phyloP scores from a whole-genome alignment of 805 yeast species.

The Torulaspora delbrueckii region DNA sequence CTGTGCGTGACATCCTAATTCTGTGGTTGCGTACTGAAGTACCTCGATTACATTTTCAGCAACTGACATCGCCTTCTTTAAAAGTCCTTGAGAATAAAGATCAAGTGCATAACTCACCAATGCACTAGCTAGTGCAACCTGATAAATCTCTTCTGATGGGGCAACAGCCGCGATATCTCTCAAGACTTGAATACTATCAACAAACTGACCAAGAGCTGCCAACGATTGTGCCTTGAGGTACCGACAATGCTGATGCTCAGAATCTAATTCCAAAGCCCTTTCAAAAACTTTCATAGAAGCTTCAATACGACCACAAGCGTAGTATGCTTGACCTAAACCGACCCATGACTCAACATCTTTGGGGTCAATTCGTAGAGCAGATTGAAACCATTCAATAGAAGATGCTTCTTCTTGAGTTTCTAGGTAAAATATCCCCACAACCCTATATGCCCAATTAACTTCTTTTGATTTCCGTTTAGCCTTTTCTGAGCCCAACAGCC shows the following conservation, averaged over 20 bases:
- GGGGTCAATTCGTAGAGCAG: slow-evolving; percentile 65
- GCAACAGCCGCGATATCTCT: slow-evolving; percentile 38
- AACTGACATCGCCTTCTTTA: slow-evolving; percentile 55
- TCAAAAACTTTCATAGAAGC: slow-evolving; percentile 81
- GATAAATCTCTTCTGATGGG: slow-evolving; percentile 48
- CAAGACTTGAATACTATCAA: slow-evolving; percentile 50
- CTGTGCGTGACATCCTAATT: slow-evolving; percentile 36
- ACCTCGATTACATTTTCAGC: slow-evolving; percentile 44
- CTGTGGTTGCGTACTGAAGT: slow-evolving; percentile 17
- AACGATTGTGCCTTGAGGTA: slow-evolving; percentile 66
- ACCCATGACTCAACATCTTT: slow-evolving; percentile 79
- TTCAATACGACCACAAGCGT: slow-evolving; percentile 75
- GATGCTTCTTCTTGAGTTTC: slow-evolving; percentile 66
- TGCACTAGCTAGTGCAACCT: slow-evolving; percentile 53
- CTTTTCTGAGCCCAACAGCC: slow-evolving; percentile 60
- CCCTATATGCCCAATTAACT: slow-evolving; percentile 81
- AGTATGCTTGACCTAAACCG: slow-evolving; percentile 95
- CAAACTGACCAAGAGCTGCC: slow-evolving; percentile 61
- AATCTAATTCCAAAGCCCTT: slow-evolving; percentile 53
- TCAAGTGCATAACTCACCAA: slow-evolving; percentile 50
- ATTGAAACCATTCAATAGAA: slow-evolving; percentile 87
- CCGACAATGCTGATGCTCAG: slow-evolving; percentile 53
- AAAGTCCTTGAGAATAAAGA: slow-evolving; percentile 55
- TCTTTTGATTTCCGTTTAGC: slow-evolving; percentile 47
- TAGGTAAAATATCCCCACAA: slow-evolving; percentile 72